Conservation (phyloP, 2,329 filamentous ascomycete genomes). For the Didymella arachidicola region DNA sequence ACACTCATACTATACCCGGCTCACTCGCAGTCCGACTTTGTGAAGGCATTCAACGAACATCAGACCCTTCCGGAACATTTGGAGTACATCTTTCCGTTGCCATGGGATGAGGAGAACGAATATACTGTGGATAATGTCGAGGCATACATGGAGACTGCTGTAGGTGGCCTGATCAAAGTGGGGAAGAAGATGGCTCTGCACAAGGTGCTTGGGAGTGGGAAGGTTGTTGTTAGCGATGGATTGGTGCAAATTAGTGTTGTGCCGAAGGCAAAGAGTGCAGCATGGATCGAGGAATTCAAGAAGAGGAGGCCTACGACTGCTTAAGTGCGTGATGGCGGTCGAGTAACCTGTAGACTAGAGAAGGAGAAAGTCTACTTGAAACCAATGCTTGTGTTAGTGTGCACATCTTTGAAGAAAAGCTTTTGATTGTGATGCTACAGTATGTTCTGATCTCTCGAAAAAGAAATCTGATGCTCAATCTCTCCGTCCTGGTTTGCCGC, state of each 20-base stretch:
- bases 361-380: not conserved
- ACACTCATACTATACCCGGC: conserved; percentile 85
- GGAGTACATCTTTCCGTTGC: conserved; percentile 82
- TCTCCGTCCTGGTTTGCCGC: not conserved
- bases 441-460: not conserved
- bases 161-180: conserved; percentile 84
- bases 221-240: conserved; percentile 86
- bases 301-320: conserved; percentile 60
- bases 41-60: conserved; percentile 84
- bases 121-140: conserved; percentile 75
- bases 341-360: not conserved
- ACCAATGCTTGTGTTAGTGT: not conserved
- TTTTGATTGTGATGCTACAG: not conserved
- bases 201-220: conserved; percentile 76
- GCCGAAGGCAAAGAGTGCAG: conserved; percentile 71
- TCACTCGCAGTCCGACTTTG: conserved; percentile 83
- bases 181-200: conserved; percentile 83
- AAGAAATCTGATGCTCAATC: not conserved
- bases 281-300: conserved; percentile 89
- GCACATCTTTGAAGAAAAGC: not conserved
- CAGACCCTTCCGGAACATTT: conserved; percentile 80
- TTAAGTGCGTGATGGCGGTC: not conserved
- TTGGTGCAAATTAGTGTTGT: conserved; percentile 84
- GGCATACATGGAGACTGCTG: conserved; percentile 85
- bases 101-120: conserved; percentile 77